phyloP scores from a whole-genome alignment of 2,329 filamentous ascomycete species.

The Alternaria solani region DNA sequence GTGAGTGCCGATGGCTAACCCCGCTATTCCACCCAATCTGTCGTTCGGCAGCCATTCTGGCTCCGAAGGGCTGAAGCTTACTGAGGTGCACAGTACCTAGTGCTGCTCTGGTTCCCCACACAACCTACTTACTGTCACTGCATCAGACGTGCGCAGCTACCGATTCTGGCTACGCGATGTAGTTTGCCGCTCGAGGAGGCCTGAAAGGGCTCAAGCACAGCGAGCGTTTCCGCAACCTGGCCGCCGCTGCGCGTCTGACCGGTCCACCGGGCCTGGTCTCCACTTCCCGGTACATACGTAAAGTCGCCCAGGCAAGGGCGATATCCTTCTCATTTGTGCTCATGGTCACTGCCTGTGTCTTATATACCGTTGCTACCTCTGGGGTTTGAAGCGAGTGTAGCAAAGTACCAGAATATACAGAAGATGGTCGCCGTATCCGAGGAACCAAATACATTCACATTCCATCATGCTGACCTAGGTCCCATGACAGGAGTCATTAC shows the following conservation, averaged over 20 bases:
- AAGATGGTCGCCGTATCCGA: not conserved
- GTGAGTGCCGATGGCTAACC: not conserved
- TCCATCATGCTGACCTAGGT: conserved; percentile 28
- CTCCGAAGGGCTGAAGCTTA: not conserved
- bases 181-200: not conserved
- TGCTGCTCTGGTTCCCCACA: not conserved
- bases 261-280: not conserved
- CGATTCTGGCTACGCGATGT: not conserved
- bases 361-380: not conserved
- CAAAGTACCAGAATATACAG: not conserved
- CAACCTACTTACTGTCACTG: not conserved
- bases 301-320: not conserved
- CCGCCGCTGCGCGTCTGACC: not conserved
- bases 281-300: not conserved
- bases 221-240: not conserved
- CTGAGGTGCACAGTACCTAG: not conserved
- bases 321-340: not conserved
- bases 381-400: not conserved
- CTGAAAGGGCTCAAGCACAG: not conserved
- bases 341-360: not conserved
- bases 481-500: conserved; percentile 26
- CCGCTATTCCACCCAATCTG: not conserved
- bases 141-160: not conserved
- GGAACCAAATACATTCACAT: conserved; percentile 20
- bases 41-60: not conserved